Conservation (phyloP, 2,329 filamentous ascomycete genomes). For the Westerdykella sp. region DNA sequence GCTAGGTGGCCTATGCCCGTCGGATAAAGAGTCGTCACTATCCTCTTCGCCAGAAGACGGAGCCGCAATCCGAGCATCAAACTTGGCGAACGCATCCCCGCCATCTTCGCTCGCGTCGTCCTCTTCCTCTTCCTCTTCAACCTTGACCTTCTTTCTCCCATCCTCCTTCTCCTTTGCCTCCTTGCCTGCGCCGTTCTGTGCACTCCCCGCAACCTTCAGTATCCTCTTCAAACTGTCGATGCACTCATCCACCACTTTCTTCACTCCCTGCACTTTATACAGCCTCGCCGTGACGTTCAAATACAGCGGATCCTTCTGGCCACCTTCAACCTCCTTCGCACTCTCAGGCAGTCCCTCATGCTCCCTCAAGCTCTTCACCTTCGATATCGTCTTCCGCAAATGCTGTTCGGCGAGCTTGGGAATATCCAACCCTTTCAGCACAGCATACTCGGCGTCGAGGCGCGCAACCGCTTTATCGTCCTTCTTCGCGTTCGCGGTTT, state of each 20-base stretch:
- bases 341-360: constrained; percentile 43
- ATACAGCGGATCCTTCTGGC: constrained; percentile 40
- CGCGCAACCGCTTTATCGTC: constrained; percentile 48
- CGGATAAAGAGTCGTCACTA: constrained; percentile 23
- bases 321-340: constrained; percentile 34
- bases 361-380: constrained; percentile 52
- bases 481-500: constrained; percentile 45
- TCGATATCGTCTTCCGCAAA: constrained; percentile 51
- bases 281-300: constrained; percentile 55
- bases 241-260: constrained; percentile 47
- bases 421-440: constrained; percentile 53
- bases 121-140: constrained; percentile 9
- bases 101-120: constrained; percentile 21
- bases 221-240: constrained; percentile 38
- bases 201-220: constrained; percentile 23
- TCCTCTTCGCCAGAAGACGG: constrained; percentile 33
- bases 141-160: constrained; percentile 14
- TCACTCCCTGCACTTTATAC: constrained; percentile 55
- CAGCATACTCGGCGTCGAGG: constrained; percentile 57
- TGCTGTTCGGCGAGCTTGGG: constrained; percentile 47
- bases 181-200: constrained; percentile 1
- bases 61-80: constrained; percentile 36
- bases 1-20: constrained; percentile 27
- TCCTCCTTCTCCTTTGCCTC: constrained; percentile 2
- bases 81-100: constrained; percentile 29